Base-by-base conservation (phyloP, 73 alveolate genomes). In the Blepharisma japonicum region DNA sequence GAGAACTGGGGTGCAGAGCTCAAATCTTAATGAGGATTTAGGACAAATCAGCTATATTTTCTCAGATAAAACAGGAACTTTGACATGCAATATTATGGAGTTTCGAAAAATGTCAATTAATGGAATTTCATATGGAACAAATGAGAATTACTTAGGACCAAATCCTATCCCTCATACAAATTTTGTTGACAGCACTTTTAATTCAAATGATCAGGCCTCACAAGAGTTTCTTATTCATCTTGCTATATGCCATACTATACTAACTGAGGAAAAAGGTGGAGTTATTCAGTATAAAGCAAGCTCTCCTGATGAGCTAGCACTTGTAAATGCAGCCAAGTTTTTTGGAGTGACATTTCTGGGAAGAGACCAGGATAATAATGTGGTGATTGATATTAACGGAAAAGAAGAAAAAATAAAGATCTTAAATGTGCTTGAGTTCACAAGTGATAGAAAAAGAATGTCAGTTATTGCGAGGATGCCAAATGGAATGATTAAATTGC, bases 231-330 rank as follows among this genome's bases (percentile, higher is more conserved):
- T 88, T 55, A 77, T 85, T 50, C 83, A 84, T 9, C 78, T 92
- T 7, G 76, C 95, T 11, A 46, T 87, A 7, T 89, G 94, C 25
- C 98, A 93, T 89, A 95, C 90, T 55, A 88, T 96, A 61, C 82
- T 91, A 6, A 87, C 94, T 14, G 90, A 91, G 77, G 54, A 48
- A 45, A 89, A 76, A 55, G 72, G 46, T 7, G 45, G 78, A 77
- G 77, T 77, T 66, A 45, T 70, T 1, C 32, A 45, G 66, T 84
- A 84, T 56, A 42, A 88, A 55, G 98, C 97, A 11, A 96, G 97
- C 20, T 91, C 97, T 18, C 99, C 99, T 55, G 99, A 96, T 94
- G 99, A 96, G 82, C 86, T 91, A 46, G 99, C 99, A 42, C 85
- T 96, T 77, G 95, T 94, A 56, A 94, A 96, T 76, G 91, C 93